Conservation (phyloP, 371 early-diverging fungal genomes). For the Actinomortierella wolfii region DNA sequence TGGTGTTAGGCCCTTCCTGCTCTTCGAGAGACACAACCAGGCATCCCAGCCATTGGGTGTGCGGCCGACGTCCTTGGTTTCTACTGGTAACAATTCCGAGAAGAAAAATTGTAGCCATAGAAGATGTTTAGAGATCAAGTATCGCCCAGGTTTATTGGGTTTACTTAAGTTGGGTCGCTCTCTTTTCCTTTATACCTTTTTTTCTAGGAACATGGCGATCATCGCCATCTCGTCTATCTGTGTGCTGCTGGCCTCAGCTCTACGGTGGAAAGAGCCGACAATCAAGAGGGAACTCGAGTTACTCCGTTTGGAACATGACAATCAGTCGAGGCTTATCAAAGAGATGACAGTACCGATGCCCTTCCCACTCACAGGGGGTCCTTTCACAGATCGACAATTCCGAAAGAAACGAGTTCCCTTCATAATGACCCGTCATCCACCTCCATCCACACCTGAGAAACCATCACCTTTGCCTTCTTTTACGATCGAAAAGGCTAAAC, state of each 20-base stretch:
- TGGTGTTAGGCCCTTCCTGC: slow-evolving; percentile 48
- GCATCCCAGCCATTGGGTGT: slow-evolving; percentile 53
- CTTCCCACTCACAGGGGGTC: slow-evolving; percentile 22
- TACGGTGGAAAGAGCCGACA: slow-evolving; percentile 38
- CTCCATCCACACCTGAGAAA: not conserved
- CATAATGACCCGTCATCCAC: slow-evolving; percentile 5
- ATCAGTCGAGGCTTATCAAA: slow-evolving; percentile 7
- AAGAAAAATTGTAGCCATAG: not conserved
- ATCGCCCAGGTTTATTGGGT: not conserved
- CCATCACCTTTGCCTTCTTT: not conserved
- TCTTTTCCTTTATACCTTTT: too few relatives aligned
- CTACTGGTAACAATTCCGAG: slow-evolving; percentile 30
- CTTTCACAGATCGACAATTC: slow-evolving; percentile 18
- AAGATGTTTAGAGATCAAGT: not conserved
- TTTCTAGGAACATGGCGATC: slow-evolving; percentile 42
- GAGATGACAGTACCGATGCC: slow-evolving; percentile 26
- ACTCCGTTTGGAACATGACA: slow-evolving; percentile 15
- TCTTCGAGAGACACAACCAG: slow-evolving; percentile 50
- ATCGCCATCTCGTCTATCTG: slow-evolving; percentile 41
- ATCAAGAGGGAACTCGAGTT: slow-evolving; percentile 29
- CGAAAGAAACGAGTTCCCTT: slow-evolving; percentile 25
- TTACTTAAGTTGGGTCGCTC: not conserved
- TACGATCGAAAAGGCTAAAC: not conserved
- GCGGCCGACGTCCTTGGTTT: slow-evolving; percentile 46
- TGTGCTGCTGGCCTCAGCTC: slow-evolving; percentile 36